phyloP scores from a whole-genome alignment of 1,284 basidiomycete genomes.

The Cutaneotrichosporon sp. region DNA sequence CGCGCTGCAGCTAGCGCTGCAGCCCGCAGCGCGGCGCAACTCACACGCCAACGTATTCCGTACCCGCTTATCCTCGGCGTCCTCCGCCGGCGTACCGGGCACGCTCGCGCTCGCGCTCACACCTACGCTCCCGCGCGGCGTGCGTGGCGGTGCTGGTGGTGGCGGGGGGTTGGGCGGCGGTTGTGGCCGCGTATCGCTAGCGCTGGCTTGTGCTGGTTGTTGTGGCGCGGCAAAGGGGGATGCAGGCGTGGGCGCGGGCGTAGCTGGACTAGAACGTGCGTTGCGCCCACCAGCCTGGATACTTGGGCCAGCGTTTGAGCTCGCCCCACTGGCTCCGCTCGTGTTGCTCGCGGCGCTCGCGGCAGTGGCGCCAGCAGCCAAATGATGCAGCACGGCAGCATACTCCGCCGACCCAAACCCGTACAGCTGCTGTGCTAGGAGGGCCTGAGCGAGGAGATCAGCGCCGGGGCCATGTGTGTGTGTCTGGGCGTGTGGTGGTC shows the following conservation, averaged over 20 bases:
- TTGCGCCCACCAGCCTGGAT: too few species aligned
- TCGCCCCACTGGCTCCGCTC: neutral
- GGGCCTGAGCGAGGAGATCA: neutral
- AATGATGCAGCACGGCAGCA: neutral
- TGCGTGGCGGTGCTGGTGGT: neutral
- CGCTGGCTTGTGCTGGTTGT: neutral
- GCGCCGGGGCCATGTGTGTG: too few species aligned
- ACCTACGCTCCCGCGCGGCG: neutral
- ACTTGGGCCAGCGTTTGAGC: neutral
- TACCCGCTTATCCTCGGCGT: slow-evolving; percentile 31
- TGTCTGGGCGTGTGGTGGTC: neutral
- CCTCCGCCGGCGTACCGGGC: slow-evolving; percentile 5
- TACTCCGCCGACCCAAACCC: neutral
- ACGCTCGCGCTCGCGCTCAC: neutral
- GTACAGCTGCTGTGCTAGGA: neutral
- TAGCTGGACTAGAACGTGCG: too few species aligned
- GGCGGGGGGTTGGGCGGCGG: too few species aligned
- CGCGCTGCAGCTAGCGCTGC: slow-evolving; percentile 7
- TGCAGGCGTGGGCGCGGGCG: neutral
- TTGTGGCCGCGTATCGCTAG: neutral
- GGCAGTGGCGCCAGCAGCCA: neutral
- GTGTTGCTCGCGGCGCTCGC: neutral
- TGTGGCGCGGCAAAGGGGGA: neutral
- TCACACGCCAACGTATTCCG: slow-evolving; percentile 34
- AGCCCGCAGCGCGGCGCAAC: slow-evolving; percentile 4